Base-by-base conservation (phyloP, 352 stramenopile genomes). In the Peronospora farinosa region DNA sequence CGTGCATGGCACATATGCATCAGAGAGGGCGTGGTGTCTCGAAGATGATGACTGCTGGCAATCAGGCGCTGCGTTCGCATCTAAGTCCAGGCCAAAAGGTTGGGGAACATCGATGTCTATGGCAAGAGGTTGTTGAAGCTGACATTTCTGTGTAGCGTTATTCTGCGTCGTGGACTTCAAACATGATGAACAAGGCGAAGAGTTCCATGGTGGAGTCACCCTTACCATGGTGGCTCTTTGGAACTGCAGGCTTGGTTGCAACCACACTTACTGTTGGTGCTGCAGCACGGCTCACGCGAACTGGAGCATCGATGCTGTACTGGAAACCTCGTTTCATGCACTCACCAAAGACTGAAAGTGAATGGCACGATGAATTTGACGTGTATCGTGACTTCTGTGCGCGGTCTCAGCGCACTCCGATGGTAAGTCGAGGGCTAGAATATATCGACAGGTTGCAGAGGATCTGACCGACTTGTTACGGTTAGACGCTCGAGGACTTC, bases 211-310 rank as follows among this genome's bases (percentile, higher is more conserved):
- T 52, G 30, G 55, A 56, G 16, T 69, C 71, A 12, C 75, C 84
- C 4, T 53, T 96, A 8, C 78, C 72, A 7, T 96, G 85, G 75
- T 98, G 95, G 95, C 72, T 98, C 5, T 87, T 98, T 43, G 86
- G 86, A 13, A 96, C 85, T 7, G 91, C 84, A 5, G 87, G 72
- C 0, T 60, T 97, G 16, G 80, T 98, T 2, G 84, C 90, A 12
- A 88, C 85, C 9, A 98, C 98, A 63, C 86, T 99, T 13, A 96
- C 96, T 23, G 81, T 98, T n/a, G 95, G 95, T 5, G 95, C 95
- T 15, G 78, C 97, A 0, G 96, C 95, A 15, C 76, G 91, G 8
- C 78, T 99, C n/a, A 99, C 95, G 12, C 84, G 95, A 31, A 91
- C 83, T 0, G 96, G 96, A 0, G 77, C 97, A 3, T 97, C 83